Conservation (phyloP, 768 basidiomycete species). For the Mrakia gelida region DNA sequence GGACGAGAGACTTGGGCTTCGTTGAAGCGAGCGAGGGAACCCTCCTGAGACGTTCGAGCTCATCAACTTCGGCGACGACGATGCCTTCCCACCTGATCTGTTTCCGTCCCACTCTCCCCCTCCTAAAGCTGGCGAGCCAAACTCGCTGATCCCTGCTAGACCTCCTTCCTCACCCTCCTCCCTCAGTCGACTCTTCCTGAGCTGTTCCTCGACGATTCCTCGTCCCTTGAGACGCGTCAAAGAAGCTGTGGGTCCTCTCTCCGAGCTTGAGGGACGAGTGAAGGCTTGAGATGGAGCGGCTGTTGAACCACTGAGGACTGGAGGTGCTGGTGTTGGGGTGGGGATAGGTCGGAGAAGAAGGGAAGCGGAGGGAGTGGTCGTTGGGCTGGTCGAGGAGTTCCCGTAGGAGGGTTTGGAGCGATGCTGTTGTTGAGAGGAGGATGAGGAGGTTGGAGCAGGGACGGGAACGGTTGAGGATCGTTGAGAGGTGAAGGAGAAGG, state of each 20-base stretch:
- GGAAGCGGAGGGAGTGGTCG: not conserved
- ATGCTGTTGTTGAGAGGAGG: not conserved
- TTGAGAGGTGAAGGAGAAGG: not conserved
- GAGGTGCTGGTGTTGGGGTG: not conserved
- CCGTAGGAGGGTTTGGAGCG: not conserved
- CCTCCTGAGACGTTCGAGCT: not conserved
- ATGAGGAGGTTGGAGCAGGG: not conserved
- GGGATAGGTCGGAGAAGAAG: not conserved
- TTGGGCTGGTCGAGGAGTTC: not conserved
- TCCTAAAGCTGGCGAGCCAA: not conserved
- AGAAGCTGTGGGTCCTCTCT: not conserved
- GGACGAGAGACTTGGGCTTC: not conserved
- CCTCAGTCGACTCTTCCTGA: not conserved
- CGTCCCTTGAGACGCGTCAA: constrained; percentile 17
- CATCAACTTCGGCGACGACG: not conserved
- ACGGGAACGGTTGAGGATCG: not conserved
- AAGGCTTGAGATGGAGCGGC: not conserved
- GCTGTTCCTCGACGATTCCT: constrained; percentile 21
- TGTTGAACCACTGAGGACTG: not conserved
- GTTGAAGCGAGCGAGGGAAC: not conserved
- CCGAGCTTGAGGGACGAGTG: not conserved
- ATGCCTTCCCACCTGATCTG: not conserved
- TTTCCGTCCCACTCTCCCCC: not conserved
- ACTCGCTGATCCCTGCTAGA: not conserved
- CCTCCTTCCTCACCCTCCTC: constrained; percentile 1